phyloP scores from a whole-genome alignment of 768 basidiomycete species.

The Suillus brevipes region DNA sequence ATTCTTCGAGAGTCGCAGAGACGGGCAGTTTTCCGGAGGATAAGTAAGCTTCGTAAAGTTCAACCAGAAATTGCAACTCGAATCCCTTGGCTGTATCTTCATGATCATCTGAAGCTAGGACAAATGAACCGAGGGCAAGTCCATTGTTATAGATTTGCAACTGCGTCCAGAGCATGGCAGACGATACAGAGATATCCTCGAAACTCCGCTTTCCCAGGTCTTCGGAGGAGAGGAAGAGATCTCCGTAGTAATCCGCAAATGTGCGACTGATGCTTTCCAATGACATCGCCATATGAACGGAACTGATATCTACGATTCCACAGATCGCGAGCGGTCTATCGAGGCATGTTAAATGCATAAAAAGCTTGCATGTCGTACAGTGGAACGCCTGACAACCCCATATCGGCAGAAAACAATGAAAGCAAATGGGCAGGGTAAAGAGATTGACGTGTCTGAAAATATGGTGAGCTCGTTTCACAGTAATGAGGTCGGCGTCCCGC shows the following conservation, averaged over 20 bases:
- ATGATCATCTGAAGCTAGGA: slow-evolving; percentile 41
- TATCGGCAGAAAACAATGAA: slow-evolving; percentile 63
- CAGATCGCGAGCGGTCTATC: slow-evolving; percentile 39
- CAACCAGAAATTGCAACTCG: slow-evolving; percentile 56
- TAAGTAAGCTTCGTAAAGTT: slow-evolving; percentile 53
- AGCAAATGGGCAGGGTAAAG: slow-evolving; percentile 74
- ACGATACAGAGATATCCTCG: slow-evolving; percentile 69
- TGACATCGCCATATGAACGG: slow-evolving; percentile 51
- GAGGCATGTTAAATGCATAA: slow-evolving; percentile 58
- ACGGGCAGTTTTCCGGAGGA: slow-evolving; percentile 39
- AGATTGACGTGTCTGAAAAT: slow-evolving; percentile 59
- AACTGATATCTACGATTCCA: slow-evolving; percentile 37
- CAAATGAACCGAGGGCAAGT: slow-evolving; percentile 61
- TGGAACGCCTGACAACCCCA: slow-evolving; percentile 77
- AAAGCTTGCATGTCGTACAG: slow-evolving; percentile 61
- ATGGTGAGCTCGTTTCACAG: slow-evolving; percentile 42
- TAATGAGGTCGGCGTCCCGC: slow-evolving; percentile 20
- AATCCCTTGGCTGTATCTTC: slow-evolving; percentile 48
- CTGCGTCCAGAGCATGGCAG: slow-evolving; percentile 64
- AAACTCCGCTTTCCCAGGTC: slow-evolving; percentile 51
- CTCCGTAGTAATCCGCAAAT: slow-evolving; percentile 53
- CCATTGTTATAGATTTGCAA: slow-evolving; percentile 68
- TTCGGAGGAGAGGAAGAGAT: slow-evolving; percentile 43
- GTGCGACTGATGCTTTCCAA: slow-evolving; percentile 55
- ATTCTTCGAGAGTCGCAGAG: slow-evolving; percentile 53